A percentile compares a stretch with the other conserved stretches of the same genome.
Conservation (phyloP, 2,329 filamentous ascomycete species). For the Alternaria rosae region DNA sequence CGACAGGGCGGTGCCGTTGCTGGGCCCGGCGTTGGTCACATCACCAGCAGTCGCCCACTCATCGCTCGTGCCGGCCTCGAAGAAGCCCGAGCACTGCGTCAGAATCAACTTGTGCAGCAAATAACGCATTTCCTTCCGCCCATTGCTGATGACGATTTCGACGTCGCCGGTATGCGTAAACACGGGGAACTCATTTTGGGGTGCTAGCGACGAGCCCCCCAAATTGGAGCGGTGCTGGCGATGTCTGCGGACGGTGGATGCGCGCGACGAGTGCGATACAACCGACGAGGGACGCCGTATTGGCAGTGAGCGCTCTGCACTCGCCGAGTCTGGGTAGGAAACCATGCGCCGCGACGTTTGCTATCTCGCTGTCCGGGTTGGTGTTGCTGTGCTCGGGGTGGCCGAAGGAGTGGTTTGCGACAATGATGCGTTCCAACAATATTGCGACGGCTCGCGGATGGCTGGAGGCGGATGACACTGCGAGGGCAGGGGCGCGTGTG, state of each 20-base stretch:
- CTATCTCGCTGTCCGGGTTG: neutral
- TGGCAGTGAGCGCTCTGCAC: constrained; percentile 62
- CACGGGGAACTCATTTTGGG: constrained; percentile 90
- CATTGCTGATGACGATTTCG: constrained; percentile 78
- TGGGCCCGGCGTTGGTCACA: constrained; percentile 29
- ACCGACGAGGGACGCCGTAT: constrained; percentile 69
- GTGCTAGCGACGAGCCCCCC: constrained; percentile 70
- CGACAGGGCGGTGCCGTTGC: constrained; percentile 45
- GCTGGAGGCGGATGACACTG: constrained; percentile 26
- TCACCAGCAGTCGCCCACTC: constrained; percentile 70
- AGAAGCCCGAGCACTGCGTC: constrained; percentile 90
- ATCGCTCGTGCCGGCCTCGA: constrained; percentile 82
- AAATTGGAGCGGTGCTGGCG: constrained; percentile 83
- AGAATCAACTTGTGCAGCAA: constrained; percentile 87
- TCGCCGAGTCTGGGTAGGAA: constrained; percentile 65
- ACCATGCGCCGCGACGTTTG: constrained; percentile 59
- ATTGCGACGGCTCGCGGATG: constrained; percentile 14
- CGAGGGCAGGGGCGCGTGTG: constrained; percentile 24
- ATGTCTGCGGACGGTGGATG: constrained; percentile 65
- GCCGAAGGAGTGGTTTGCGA: constrained; percentile 5
- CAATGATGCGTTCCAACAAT: constrained; percentile 3
- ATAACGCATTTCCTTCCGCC: constrained; percentile 80
- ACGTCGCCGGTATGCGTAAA: constrained; percentile 92
- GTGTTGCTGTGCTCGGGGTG: constrained; percentile 11
- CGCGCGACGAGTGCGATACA: constrained; percentile 64